Percentiles rank a stretch among this genome's conserved stretches.
Conservation (phyloP, 352 stramenopile genomes). For the Globisporangium recalcitrans region DNA sequence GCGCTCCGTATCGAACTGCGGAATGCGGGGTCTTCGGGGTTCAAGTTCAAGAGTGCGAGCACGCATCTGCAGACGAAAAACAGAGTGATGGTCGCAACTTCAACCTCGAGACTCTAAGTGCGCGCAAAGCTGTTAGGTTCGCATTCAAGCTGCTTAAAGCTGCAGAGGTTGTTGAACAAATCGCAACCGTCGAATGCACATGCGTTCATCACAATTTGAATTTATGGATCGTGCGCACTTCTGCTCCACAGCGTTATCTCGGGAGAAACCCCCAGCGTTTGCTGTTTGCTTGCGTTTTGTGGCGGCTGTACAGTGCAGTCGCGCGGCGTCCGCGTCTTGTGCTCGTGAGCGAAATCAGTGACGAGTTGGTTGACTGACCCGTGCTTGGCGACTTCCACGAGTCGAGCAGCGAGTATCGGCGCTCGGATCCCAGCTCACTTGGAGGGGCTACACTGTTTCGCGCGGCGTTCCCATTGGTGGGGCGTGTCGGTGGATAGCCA, state of each 20-base stretch:
- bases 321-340: slow-evolving; percentile 56
- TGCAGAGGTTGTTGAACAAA: no score
- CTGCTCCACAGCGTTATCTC: slow-evolving; percentile 5
- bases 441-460: neutral
- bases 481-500: neutral
- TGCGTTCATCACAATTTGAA: neutral
- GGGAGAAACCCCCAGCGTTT: slow-evolving; percentile 38
- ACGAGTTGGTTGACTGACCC: slow-evolving; percentile 43
- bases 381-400: slow-evolving; percentile 63
- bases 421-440: slow-evolving; percentile 37
- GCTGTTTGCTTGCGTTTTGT: slow-evolving; percentile 46
- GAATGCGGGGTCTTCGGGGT: slow-evolving; percentile 7
- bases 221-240: neutral
- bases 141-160: no score
- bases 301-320: slow-evolving; percentile 52
- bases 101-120: slow-evolving; percentile 14
- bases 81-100: slow-evolving; percentile 55
- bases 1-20: slow-evolving; percentile 3
- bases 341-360: slow-evolving; percentile 69
- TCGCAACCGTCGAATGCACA: neutral
- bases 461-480: slow-evolving; percentile 1
- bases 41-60: neutral
- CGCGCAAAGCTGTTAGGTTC: slow-evolving; percentile 1
- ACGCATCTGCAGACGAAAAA: neutral
- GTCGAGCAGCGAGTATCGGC: slow-evolving; percentile 67